Conservation (phyloP, 805 yeast species). For the Ogataea chonburiensis region DNA sequence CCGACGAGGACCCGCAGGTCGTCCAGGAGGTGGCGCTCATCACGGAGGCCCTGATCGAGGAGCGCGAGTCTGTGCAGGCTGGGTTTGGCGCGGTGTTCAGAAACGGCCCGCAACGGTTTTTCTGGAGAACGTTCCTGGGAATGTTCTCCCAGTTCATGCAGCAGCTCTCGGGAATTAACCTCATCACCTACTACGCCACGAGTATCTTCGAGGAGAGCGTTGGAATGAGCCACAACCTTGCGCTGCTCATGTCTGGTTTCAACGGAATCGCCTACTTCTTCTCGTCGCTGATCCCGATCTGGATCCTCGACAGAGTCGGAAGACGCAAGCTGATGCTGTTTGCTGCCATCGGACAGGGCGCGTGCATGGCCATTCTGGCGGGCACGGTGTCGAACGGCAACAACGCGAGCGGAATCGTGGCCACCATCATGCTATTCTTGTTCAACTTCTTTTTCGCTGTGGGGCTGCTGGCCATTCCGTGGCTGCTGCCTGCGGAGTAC, state of each 20-base stretch:
- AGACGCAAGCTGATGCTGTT: conserved; percentile 59
- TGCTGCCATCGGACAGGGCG: conserved; percentile 65
- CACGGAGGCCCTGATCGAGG: conserved; percentile 48
- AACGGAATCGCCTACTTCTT: conserved; percentile 46
- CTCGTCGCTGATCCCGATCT: conserved; percentile 52
- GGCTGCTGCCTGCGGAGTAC: conserved; percentile 50
- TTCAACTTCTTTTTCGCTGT: conserved; percentile 74
- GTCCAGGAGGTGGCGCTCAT: conserved; percentile 36
- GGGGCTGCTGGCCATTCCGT: conserved; percentile 58
- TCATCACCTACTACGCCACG: conserved; percentile 69
- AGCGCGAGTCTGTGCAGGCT: conserved; percentile 48
- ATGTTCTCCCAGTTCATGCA: conserved; percentile 58
- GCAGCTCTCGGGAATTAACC: conserved; percentile 73
- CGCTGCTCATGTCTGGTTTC: conserved; percentile 35
- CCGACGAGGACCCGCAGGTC: conserved; percentile 32
- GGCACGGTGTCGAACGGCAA: conserved; percentile 42
- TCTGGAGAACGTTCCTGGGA: conserved; percentile 46
- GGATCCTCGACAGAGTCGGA: conserved; percentile 56
- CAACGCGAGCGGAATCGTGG: conserved; percentile 44
- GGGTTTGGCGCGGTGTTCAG: conserved; percentile 48
- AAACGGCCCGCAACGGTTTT: conserved; percentile 39
- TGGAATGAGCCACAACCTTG: conserved; percentile 47
- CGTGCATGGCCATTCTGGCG: conserved; percentile 59
- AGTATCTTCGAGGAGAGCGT: conserved; percentile 51
- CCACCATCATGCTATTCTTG: conserved; percentile 52